Conservation (phyloP, 257 asterid genomes). For the Catharanthus roseus region DNA sequence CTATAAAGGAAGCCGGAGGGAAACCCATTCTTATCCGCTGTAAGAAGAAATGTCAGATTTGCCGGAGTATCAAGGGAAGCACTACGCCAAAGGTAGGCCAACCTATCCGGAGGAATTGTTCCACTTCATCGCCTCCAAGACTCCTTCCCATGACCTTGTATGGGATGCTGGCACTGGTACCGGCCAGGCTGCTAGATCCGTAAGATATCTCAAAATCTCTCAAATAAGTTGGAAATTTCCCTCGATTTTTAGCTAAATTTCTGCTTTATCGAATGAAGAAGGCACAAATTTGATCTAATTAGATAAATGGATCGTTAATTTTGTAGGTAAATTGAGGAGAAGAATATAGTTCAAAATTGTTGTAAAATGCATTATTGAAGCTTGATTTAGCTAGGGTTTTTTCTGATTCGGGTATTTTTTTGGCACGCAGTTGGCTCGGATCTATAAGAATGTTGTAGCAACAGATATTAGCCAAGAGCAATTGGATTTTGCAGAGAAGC, state of each 20-base stretch:
- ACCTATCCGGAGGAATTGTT: constrained; percentile 55
- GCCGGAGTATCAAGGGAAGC: constrained; percentile 42
- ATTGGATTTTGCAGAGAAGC: constrained; percentile 52
- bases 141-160: constrained; percentile 46
- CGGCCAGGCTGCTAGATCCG: constrained; percentile 69
- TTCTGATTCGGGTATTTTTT: too few relatives aligned
- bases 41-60: constrained; percentile 39
- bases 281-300: background rate
- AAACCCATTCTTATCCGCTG: background rate
- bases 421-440: constrained; percentile 57
- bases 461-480: constrained; percentile 72
- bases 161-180: constrained; percentile 83
- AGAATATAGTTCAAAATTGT: background rate
- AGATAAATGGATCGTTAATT: background rate
- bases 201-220: constrained; percentile 8
- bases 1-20: background rate
- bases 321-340: background rate
- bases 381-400: background rate
- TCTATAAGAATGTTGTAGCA: constrained; percentile 55
- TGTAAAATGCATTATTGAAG: background rate
- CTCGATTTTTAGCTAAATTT: background rate
- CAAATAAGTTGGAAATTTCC: background rate
- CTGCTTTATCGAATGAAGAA: background rate
- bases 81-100: constrained; percentile 43
- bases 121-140: constrained; percentile 52